Conservation (phyloP, 352 stramenopile species). For the Phytophthora pisi region DNA sequence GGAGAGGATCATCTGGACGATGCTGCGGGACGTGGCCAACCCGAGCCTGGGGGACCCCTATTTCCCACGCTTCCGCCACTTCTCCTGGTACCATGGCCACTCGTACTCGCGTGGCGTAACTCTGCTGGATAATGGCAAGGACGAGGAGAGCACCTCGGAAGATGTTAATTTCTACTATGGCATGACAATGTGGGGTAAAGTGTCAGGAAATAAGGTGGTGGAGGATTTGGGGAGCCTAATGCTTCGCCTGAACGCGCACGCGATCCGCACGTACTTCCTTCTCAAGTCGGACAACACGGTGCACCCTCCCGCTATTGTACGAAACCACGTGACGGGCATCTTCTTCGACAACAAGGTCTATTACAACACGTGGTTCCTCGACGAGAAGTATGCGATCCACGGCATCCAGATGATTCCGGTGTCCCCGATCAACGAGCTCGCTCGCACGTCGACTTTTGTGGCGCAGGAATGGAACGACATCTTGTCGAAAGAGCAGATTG, state of each 20-base stretch:
- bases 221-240: slow-evolving; percentile 80
- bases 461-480: slow-evolving; percentile 80
- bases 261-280: slow-evolving; percentile 75
- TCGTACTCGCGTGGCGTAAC: slow-evolving; percentile 77
- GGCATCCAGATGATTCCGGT: slow-evolving; percentile 85
- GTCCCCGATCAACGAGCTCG: slow-evolving; percentile 70
- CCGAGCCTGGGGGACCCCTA: slow-evolving; percentile 52
- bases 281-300: slow-evolving; percentile 61
- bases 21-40: slow-evolving; percentile 79
- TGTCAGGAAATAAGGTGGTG: slow-evolving; percentile 56
- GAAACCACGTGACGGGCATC: slow-evolving; percentile 79
- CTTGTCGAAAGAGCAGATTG: slow-evolving; percentile 65
- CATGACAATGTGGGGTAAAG: slow-evolving; percentile 78
- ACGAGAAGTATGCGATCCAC: slow-evolving; percentile 74
- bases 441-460: slow-evolving; percentile 66
- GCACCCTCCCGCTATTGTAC: slow-evolving; percentile 65
- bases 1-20: slow-evolving; percentile 62
- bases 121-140: slow-evolving; percentile 66
- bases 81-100: slow-evolving; percentile 80
- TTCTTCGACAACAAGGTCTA: slow-evolving; percentile 79
- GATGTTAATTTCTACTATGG: slow-evolving; percentile 85
- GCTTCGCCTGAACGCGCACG: slow-evolving; percentile 67
- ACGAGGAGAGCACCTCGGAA: slow-evolving; percentile 78
- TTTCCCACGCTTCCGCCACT: slow-evolving; percentile 70
- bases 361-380: slow-evolving; percentile 79